Percentiles rank a stretch among this genome's conserved stretches.
phyloP scores from a whole-genome alignment of 805 yeast genomes.

The Wickerhamiella hasegawae region DNA sequence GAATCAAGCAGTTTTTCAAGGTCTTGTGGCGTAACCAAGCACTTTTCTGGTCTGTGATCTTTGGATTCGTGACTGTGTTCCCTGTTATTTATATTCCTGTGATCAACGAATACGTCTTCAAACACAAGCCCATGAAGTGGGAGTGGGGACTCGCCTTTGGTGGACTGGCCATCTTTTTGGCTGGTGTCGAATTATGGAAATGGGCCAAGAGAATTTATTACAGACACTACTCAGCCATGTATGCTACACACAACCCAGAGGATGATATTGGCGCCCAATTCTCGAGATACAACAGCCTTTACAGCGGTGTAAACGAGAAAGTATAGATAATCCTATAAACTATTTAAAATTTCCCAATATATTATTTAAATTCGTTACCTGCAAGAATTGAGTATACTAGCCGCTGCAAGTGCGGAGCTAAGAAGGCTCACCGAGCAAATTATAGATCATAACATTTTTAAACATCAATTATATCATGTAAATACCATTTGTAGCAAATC shows the following conservation, averaged over 20 bases:
- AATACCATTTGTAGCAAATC: too few species aligned
- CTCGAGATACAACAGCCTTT: conserved; percentile 1
- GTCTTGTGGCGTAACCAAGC: conserved; percentile 64
- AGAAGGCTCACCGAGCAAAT: not conserved
- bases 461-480: too few species aligned
- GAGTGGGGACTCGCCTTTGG: conserved; percentile 65
- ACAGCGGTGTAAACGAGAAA: not conserved
- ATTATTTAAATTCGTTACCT: too few species aligned
- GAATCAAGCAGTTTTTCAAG: conserved; percentile 40
- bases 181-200: conserved; percentile 53
- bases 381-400: too few species aligned
- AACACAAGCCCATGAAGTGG: conserved; percentile 52
- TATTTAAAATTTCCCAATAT: too few species aligned
- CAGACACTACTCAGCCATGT: conserved; percentile 21
- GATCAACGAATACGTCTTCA: conserved; percentile 60
- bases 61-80: conserved; percentile 56
- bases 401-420: not conserved
- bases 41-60: conserved; percentile 63
- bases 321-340: not conserved
- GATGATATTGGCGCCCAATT: conserved; percentile 23
- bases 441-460: not conserved
- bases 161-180: conserved; percentile 42
- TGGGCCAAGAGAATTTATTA: conserved; percentile 41
- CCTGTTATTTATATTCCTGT: conserved; percentile 81
- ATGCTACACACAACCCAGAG: conserved; percentile 39